phyloP scores from a whole-genome alignment of 2,329 filamentous ascomycete species.

The Epichloe aotearoae region DNA sequence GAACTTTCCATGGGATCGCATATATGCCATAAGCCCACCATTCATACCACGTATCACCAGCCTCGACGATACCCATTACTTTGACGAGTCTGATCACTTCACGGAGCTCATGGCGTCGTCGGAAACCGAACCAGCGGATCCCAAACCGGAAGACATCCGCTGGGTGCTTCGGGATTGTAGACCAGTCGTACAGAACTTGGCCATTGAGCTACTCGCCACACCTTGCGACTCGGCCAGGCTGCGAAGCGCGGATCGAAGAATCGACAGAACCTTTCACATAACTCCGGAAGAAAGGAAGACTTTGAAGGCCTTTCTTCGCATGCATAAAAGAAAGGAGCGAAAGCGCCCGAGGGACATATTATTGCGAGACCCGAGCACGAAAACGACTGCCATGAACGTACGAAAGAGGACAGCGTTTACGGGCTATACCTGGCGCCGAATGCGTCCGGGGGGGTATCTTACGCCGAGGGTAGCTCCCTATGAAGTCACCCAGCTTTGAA shows the following conservation, averaged over 20 bases:
- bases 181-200: constrained; percentile 27
- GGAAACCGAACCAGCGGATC: constrained; percentile 17
- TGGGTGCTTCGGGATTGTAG: constrained; percentile 25
- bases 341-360: constrained; percentile 77
- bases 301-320: constrained; percentile 37
- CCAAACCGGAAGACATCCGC: constrained; percentile 18
- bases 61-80: constrained; percentile 72
- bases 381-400: constrained; percentile 58
- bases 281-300: constrained; percentile 24
- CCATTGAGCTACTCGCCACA: constrained; percentile 30
- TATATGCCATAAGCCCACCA: constrained; percentile 60
- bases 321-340: constrained; percentile 49
- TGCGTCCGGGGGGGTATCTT: constrained; percentile 21
- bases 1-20: constrained; percentile 61
- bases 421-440: constrained; percentile 71
- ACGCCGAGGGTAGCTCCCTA: constrained; percentile 3
- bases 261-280: constrained; percentile 26
- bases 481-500: constrained; percentile 1
- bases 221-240: constrained; percentile 37
- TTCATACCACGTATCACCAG: constrained; percentile 62
- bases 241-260: constrained; percentile 34
- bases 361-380: constrained; percentile 57
- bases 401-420: constrained; percentile 75
- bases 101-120: constrained; percentile 45
- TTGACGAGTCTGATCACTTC: constrained; percentile 68